Evolutionary conservation across 805 yeast genomes (phyloP).

Genomic region (Huiozyma sinensis): DNA sequence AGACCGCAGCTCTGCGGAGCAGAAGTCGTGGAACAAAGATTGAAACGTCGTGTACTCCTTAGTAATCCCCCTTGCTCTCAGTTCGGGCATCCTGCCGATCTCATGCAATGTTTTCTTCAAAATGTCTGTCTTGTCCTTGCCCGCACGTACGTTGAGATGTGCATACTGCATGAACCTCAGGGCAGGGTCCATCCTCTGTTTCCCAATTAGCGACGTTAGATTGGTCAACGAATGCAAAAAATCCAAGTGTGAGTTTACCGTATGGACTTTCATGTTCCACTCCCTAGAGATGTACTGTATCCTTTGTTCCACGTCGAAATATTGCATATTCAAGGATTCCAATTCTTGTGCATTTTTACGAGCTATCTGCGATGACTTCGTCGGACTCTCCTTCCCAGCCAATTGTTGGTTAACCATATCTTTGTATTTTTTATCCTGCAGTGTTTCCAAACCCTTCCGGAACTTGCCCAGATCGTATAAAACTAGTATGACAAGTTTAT

Average conservation of each 20-base stretch:
- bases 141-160: slow-evolving; percentile 48
- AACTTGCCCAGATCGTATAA: slow-evolving; percentile 41
- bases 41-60: slow-evolving; percentile 33
- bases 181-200: slow-evolving; percentile 42
- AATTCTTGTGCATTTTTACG: slow-evolving; percentile 11
- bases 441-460: slow-evolving; percentile 33
- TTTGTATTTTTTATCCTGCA: slow-evolving; percentile 38
- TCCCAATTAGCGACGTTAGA: slow-evolving; percentile 45
- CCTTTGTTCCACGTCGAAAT: slow-evolving; percentile 30
- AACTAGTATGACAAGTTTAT: slow-evolving; percentile 33
- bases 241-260: slow-evolving; percentile 32
- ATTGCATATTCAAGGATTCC: slow-evolving; percentile 9
- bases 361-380: not conserved
- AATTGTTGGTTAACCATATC: slow-evolving; percentile 27
- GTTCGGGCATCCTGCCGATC: slow-evolving; percentile 46
- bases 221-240: slow-evolving; percentile 44
- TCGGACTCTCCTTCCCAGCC: not conserved
- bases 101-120: slow-evolving; percentile 43
- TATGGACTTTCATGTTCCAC: slow-evolving; percentile 39
- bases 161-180: slow-evolving; percentile 46
- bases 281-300: slow-evolving; percentile 38
- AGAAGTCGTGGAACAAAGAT: slow-evolving; percentile 20
- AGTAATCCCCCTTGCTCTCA: slow-evolving; percentile 37
- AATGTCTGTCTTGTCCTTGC: slow-evolving; percentile 37
- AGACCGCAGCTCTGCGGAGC: slow-evolving; percentile 28